These are phyloP conservation scores for Entonaema liquescens DNA, from an alignment of 495 filamentous ascomycete genomes.

Conservation along the genomic window DNA sequence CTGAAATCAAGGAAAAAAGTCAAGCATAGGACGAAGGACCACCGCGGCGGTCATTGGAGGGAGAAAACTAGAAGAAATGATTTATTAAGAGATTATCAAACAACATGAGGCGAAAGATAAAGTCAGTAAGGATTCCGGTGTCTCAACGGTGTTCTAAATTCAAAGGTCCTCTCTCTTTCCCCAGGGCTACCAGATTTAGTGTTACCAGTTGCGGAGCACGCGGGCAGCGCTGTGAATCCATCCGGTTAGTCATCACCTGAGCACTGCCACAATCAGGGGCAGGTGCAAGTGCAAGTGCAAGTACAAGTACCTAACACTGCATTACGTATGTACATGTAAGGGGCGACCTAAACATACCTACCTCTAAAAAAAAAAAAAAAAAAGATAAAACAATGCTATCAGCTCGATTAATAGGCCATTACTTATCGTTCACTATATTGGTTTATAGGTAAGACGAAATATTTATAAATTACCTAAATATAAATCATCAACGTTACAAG, in stretches of 20 bases:
- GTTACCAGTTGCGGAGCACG: conserved; percentile 21
- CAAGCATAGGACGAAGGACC: conserved; percentile 15
- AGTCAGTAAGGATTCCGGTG: conserved; percentile 2
- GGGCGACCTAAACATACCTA: too few relatives aligned
- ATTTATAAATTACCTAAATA: neutral
- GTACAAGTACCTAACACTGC: neutral
- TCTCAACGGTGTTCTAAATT: conserved; percentile 18
- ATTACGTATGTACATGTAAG: neutral
- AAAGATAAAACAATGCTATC: too few relatives aligned
- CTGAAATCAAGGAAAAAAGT: conserved; percentile 27
- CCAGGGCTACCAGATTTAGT: neutral
- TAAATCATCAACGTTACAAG: neutral
- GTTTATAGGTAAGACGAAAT: neutral
- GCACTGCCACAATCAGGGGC: conserved; percentile 47
- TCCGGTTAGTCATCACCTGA: conserved; percentile 22
- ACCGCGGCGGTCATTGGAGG: conserved; percentile 27
- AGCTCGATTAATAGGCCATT: too few relatives aligned
- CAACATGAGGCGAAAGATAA: conserved; percentile 21
- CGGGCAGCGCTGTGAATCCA: neutral
- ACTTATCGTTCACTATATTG: neutral
- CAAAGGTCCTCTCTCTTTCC: neutral
- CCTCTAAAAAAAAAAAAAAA: too few relatives aligned
- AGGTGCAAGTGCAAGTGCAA: neutral
- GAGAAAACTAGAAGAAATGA: conserved; percentile 11
- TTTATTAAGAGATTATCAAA: conserved; percentile 12